phyloP scores from a whole-genome alignment of 192 early-diverging fungal species.

The Coemansia sp. region DNA sequence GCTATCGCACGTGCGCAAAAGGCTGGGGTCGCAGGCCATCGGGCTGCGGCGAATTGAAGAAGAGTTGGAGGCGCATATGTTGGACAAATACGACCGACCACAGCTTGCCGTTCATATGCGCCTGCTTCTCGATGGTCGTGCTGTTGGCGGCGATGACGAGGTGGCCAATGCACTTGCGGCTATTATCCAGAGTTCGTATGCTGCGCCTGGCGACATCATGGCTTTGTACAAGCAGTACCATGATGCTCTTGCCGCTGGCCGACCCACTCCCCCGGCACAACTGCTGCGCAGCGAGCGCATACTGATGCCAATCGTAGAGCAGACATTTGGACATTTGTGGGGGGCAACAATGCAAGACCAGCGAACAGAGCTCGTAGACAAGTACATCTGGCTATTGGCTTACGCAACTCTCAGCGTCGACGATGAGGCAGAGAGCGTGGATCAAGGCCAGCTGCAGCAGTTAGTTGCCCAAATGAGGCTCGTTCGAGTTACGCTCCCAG shows the following conservation, averaged over 20 bases:
- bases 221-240: slow-evolving; percentile 42
- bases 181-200: slow-evolving; percentile 46
- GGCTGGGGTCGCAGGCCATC: slow-evolving; percentile 21
- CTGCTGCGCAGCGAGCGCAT: slow-evolving; percentile 38
- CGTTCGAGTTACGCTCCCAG: slow-evolving; percentile 25
- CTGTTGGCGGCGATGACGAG: slow-evolving; percentile 30
- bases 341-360: slow-evolving; percentile 5
- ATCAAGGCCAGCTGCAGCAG: slow-evolving; percentile 20
- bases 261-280: slow-evolving; percentile 5
- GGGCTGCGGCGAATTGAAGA: slow-evolving; percentile 34
- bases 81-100: slow-evolving; percentile 39
- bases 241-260: slow-evolving; percentile 7
- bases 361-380: slow-evolving; percentile 28
- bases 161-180: slow-evolving; percentile 35
- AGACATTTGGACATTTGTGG: slow-evolving; percentile 51
- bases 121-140: slow-evolving; percentile 32
- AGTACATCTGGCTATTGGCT: slow-evolving; percentile 51
- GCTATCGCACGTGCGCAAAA: slow-evolving; percentile 21
- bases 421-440: slow-evolving; percentile 1
- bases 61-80: slow-evolving; percentile 45
- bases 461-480: slow-evolving; percentile 36
- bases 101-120: slow-evolving; percentile 45
- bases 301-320: slow-evolving; percentile 38
- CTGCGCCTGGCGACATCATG: slow-evolving; percentile 43
- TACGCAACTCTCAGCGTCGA: slow-evolving; percentile 30